Evolutionary conservation across 768 basidiomycete genomes (phyloP).

Genomic region (Infundibulicybe gibba): DNA sequence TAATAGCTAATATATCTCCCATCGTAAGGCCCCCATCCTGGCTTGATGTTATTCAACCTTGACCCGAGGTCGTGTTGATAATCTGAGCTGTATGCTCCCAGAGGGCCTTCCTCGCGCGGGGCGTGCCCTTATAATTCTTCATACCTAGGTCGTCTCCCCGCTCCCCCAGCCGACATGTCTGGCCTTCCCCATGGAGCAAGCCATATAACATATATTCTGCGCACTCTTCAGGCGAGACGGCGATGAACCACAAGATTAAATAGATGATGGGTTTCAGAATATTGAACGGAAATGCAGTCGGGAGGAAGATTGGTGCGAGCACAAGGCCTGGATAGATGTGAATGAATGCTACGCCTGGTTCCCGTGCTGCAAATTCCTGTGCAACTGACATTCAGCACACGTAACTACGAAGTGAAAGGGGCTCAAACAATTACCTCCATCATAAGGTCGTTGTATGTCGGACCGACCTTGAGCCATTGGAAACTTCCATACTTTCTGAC

Average conservation of each 20-base stretch:
- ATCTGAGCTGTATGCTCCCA: slow-evolving; percentile 14
- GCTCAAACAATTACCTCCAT: slow-evolving; percentile 33
- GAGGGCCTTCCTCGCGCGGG: slow-evolving; percentile 11
- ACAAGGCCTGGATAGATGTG: slow-evolving; percentile 41
- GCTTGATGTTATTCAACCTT: too few relatives aligned
- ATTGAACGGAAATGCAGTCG: slow-evolving; percentile 7
- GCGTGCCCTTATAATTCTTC: slow-evolving; percentile 10
- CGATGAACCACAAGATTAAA: slow-evolving; percentile 17
- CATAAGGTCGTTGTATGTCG: slow-evolving; percentile 54
- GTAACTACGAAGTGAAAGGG: not conserved
- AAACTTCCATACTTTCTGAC: slow-evolving; percentile 38
- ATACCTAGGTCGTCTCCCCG: slow-evolving; percentile 6
- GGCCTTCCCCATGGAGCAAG: slow-evolving; percentile 19
- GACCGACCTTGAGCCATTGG: slow-evolving; percentile 27
- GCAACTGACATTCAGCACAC: not conserved
- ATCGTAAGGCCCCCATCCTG: too few relatives aligned
- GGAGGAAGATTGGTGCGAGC: slow-evolving; percentile 19
- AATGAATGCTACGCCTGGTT: slow-evolving; percentile 38
- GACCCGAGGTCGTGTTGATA: too few relatives aligned
- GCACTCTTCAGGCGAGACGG: slow-evolving; percentile 14
- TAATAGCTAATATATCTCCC: too few relatives aligned
- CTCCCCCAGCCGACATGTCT: slow-evolving; percentile 9
- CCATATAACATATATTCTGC: slow-evolving; percentile 29
- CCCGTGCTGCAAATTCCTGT: slow-evolving; percentile 33
- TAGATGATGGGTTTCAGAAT: slow-evolving; percentile 12